Evolutionary conservation across 2,329 filamentous ascomycete genomes (phyloP), one percentile per base, ranked within the genome.

Genomic region (Epichloe glyceriae): DNA sequence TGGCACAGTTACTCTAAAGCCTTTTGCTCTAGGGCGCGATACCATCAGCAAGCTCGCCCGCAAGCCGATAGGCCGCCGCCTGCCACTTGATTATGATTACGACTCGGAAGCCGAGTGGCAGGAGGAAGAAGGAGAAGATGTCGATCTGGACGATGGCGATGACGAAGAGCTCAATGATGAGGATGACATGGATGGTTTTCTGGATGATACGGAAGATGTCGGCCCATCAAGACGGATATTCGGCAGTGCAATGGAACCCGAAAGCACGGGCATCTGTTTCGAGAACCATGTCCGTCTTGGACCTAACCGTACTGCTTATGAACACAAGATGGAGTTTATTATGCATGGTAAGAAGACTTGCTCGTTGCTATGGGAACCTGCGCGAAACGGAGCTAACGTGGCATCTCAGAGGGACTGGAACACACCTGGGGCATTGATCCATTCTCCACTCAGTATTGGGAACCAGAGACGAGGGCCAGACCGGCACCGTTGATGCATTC

Each of bases 101-200:
- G 87, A 93, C 61, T 91, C 86, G 3, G 87, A 94, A 64, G 86
- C 80, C 5, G 88, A 93, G 63, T 94, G 87, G 87, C 84, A 89
- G 61, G 86, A 88, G 52, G 77, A 83, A 54, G 79, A 70, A 51
- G 84, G 85, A 26, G 84, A 86, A 42, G 82, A 85, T 47, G 75
- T 87, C 14, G 76, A 83, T 2, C 72, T 83, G 26, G 83, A 85
- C 19, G 82, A 85, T 8, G 75, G 76, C 30, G 78, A 76, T 26
- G 78, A 78, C 70, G 89, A 76, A 72, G 90, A 77, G n/a, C 56
- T 73, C 0, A 85, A 86, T 52, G 85, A 85, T 51, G 84, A 81
- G n/a, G 85, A 87, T 15, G 89, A 94, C 53, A 85, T 95, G 82
- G 87, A 88, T 4, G 90, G 82, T 17, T 96, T 96, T 61, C 73